Percentiles rank a stretch among this genome's conserved stretches.
Evolutionary conservation across 1,284 basidiomycete genomes (phyloP).

Genomic region (Dichomitus squalens): DNA sequence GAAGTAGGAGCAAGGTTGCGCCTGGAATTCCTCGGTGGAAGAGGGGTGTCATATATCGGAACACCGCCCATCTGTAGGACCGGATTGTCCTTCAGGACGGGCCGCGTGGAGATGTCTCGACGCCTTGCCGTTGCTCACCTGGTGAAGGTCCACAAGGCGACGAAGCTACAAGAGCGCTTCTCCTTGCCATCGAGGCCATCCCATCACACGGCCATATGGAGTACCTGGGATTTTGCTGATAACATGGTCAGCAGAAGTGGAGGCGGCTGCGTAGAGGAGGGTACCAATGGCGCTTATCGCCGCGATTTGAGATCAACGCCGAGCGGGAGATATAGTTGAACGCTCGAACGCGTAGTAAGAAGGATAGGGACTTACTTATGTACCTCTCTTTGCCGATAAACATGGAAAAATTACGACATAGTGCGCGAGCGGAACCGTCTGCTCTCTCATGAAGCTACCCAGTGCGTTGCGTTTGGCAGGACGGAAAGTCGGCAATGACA

Average conservation of each 20-base stretch:
- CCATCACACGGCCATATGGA: slow-evolving; percentile 15
- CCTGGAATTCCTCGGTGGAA: not conserved
- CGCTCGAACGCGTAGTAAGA: not conserved
- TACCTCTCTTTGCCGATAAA: not conserved
- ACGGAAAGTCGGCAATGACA: too few species aligned
- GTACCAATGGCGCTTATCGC: not conserved
- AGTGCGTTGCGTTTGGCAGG: too few species aligned
- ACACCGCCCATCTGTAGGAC: slow-evolving; percentile 3
- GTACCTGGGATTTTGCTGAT: not conserved
- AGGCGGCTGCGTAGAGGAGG: not conserved
- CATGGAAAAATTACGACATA: not conserved
- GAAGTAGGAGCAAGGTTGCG: not conserved
- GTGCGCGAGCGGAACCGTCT: too few species aligned
- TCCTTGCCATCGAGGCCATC: slow-evolving; percentile 7
- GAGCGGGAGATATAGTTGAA: not conserved
- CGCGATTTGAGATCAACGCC: not conserved
- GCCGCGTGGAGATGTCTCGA: slow-evolving; percentile 6
- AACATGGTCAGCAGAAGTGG: not conserved
- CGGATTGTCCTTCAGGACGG: slow-evolving; percentile 1
- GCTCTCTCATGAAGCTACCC: too few species aligned
- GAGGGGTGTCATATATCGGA: not conserved
- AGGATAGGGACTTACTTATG: too few species aligned
- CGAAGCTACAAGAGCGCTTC: slow-evolving; percentile 6
- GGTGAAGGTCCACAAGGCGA: slow-evolving; percentile 13
- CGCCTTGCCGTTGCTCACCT: slow-evolving; percentile 13